Conservation (phyloP, 2,329 filamentous ascomycete species). For the Colletotrichum higginsianum region DNA sequence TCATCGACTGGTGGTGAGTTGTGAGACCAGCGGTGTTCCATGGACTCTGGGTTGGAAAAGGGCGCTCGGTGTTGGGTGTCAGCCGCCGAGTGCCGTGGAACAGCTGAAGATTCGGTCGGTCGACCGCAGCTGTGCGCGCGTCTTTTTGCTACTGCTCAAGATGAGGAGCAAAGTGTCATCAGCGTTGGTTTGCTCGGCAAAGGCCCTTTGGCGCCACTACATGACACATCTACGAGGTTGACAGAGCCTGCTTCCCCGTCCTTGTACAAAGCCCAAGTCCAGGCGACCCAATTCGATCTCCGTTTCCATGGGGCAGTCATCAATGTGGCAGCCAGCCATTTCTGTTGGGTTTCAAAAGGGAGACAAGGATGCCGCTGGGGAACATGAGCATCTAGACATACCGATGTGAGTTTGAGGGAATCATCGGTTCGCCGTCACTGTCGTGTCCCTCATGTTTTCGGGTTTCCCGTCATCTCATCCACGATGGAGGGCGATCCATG, state of each 20-base stretch:
- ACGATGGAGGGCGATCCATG: background rate
- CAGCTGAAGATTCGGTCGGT: background rate
- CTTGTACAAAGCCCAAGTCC: slow-evolving; percentile 21
- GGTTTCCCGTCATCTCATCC: background rate
- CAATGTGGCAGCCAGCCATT: slow-evolving; percentile 34
- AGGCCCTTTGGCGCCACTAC: background rate
- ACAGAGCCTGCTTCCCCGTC: slow-evolving; percentile 1
- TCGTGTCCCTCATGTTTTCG: background rate
- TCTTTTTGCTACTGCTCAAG: background rate
- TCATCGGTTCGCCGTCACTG: background rate
- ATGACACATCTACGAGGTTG: background rate
- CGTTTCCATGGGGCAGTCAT: slow-evolving; percentile 34
- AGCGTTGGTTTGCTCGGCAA: slow-evolving; percentile 10
- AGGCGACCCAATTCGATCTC: slow-evolving; percentile 20
- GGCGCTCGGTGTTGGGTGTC: slow-evolving; percentile 3
- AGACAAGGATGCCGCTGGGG: slow-evolving; percentile 3
- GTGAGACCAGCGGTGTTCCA: too few species aligned
- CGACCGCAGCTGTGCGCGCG: background rate
- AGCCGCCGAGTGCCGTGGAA: slow-evolving; percentile 18
- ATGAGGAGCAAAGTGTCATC: background rate
- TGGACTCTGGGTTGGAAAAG: background rate
- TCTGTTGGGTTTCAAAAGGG: slow-evolving; percentile 1
- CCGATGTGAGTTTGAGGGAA: slow-evolving; percentile 11
- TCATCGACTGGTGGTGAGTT: background rate
- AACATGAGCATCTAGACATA: slow-evolving; percentile 4